Conservation (phyloP, 306 rosid species). For the Pyrus betulifolia region DNA sequence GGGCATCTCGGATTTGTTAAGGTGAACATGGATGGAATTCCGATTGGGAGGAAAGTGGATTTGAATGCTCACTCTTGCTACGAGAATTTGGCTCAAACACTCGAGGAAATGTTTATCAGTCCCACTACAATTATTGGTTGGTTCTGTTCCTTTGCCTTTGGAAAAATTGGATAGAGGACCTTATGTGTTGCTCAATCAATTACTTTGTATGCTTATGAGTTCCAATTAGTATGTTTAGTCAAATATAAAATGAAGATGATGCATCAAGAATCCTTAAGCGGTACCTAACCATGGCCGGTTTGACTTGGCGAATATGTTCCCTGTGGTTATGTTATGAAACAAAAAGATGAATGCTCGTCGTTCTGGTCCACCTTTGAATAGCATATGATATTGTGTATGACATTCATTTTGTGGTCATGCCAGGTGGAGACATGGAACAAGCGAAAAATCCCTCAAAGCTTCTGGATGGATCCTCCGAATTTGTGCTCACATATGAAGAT, state of each 20-base stretch:
- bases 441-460: constrained; percentile 40
- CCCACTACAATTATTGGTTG: constrained; percentile 28
- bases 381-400: background rate
- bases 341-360: background rate
- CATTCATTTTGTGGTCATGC: background rate
- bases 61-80: constrained; percentile 62
- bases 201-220: background rate
- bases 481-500: constrained; percentile 71
- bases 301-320: background rate
- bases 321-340: background rate
- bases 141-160: background rate
- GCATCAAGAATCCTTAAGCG: background rate
- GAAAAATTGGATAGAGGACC: background rate
- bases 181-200: background rate
- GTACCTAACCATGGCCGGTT: background rate
- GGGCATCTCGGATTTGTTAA: constrained; percentile 50
- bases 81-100: constrained; percentile 47
- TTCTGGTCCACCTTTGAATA: background rate
- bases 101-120: constrained; percentile 58
- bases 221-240: background rate
- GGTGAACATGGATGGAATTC: constrained; percentile 58
- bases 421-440: constrained; percentile 33
- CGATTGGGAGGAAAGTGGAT: constrained; percentile 60
- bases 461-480: constrained; percentile 58
- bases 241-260: no score